A percentile compares a stretch with the other conserved stretches of the same genome.
Conservation (phyloP, 148 eudicot species). For the Pharnaceum exiguum region DNA sequence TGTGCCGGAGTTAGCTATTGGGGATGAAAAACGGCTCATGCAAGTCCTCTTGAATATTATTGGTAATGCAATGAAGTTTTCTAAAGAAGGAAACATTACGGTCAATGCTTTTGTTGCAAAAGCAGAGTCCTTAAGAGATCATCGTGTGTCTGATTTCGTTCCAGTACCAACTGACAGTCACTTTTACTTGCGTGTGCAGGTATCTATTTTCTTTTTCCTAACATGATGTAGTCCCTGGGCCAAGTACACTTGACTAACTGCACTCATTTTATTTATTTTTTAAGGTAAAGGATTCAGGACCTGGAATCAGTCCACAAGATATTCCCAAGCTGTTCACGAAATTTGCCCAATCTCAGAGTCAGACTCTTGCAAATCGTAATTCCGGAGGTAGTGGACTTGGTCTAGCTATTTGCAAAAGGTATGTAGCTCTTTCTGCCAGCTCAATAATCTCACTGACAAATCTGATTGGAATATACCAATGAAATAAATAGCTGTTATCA, state of each 20-base stretch:
- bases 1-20: slow-evolving; percentile 69
- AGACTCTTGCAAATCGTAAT: slow-evolving; percentile 36
- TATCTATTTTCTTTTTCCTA: slow-evolving; percentile 4
- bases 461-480: not conserved
- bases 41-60: slow-evolving; percentile 72
- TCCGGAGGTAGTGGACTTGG: slow-evolving; percentile 80
- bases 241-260: not conserved
- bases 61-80: slow-evolving; percentile 90
- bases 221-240: not conserved
- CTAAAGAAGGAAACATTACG: slow-evolving; percentile 78
- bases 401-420: slow-evolving; percentile 92
- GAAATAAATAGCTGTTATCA: not conserved
- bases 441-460: not conserved
- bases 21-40: slow-evolving; percentile 87
- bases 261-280: slow-evolving; percentile 9
- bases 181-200: slow-evolving; percentile 82
- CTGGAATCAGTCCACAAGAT: slow-evolving; percentile 78
- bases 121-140: slow-evolving; percentile 58
- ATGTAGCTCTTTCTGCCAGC: not conserved
- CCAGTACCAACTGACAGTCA: slow-evolving; percentile 56
- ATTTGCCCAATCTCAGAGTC: slow-evolving; percentile 66
- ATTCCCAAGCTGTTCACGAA: slow-evolving; percentile 79
- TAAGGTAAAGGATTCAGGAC: slow-evolving; percentile 94
- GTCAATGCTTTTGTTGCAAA: slow-evolving; percentile 56
- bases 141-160: slow-evolving; percentile 59